phyloP scores from a whole-genome alignment of 1,284 basidiomycete species.

The Lentinus polychrous region DNA sequence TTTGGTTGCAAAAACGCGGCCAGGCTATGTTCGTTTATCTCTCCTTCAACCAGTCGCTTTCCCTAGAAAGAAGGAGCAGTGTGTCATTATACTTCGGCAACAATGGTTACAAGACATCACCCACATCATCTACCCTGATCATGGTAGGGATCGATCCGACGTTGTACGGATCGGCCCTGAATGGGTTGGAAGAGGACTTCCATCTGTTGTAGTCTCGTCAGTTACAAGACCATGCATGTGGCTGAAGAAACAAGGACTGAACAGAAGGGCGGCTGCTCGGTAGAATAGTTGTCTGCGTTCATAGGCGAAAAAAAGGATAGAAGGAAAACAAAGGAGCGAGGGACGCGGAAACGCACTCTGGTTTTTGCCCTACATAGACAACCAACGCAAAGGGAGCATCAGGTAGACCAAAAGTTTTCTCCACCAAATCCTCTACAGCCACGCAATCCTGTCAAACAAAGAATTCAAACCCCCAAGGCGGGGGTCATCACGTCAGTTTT shows the following conservation, averaged over 20 bases:
- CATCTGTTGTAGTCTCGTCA: constrained; percentile 39
- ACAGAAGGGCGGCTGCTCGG: too few relatives aligned
- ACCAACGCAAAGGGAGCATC: constrained; percentile 57
- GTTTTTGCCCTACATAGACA: constrained; percentile 65
- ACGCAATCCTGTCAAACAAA: constrained; percentile 58
- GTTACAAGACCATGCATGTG: too few relatives aligned
- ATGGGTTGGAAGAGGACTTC: constrained; percentile 56
- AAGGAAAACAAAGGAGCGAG: neutral
- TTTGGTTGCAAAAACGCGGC: constrained; percentile 6
- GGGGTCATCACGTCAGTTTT: too few relatives aligned
- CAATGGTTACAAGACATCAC: constrained; percentile 23
- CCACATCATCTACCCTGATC: constrained; percentile 58
- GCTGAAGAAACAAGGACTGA: too few relatives aligned
- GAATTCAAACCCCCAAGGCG: too few relatives aligned
- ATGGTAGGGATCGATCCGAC: constrained; percentile 69
- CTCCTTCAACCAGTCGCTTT: constrained; percentile 52
- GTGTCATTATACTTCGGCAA: neutral
- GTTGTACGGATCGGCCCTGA: constrained; percentile 61
- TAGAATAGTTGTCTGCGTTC: too few relatives aligned
- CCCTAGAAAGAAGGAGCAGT: constrained; percentile 24
- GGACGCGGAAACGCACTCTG: constrained; percentile 42
- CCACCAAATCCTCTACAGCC: constrained; percentile 55
- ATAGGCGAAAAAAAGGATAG: constrained; percentile 4
- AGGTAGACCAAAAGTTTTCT: constrained; percentile 44
- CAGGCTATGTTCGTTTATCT: constrained; percentile 29